Conservation (phyloP, 331 rosid species). For the Quercus lobata region DNA sequence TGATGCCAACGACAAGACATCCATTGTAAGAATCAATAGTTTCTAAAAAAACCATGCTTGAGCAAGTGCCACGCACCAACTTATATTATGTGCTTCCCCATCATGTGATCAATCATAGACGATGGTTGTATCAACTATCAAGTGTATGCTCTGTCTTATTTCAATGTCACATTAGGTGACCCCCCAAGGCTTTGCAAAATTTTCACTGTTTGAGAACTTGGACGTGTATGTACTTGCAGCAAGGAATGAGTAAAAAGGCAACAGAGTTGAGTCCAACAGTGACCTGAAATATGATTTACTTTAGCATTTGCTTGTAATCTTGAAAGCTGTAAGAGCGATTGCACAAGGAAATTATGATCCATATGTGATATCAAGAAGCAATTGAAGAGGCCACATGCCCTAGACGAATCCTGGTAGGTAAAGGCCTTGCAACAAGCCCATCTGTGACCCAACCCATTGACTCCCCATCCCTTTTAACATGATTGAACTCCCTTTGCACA, state of each 20-base stretch:
- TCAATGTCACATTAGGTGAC: background rate
- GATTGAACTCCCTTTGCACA: constrained; percentile 71
- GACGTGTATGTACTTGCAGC: background rate
- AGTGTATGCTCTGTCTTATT: background rate
- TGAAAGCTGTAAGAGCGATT: background rate
- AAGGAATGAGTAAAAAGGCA: background rate
- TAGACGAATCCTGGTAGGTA: constrained; percentile 55
- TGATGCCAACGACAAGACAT: too few relatives aligned
- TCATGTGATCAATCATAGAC: too few relatives aligned
- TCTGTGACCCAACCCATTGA: constrained; percentile 70
- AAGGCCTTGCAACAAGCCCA: constrained; percentile 89
- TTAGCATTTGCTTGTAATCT: background rate
- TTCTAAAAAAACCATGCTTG: too few relatives aligned
- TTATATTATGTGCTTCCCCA: too few relatives aligned
- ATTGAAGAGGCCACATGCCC: constrained; percentile 16
- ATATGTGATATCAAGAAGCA: constrained; percentile 21
- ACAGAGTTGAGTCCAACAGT: background rate
- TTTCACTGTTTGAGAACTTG: background rate
- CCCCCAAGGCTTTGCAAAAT: background rate
- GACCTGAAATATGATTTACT: background rate
- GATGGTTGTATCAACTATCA: background rate
- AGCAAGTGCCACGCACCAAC: too few relatives aligned
- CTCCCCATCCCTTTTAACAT: constrained; percentile 72
- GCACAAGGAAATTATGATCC: constrained; percentile 16
- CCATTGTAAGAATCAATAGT: too few relatives aligned